A percentile compares a stretch with the other conserved stretches of the same genome.
These are phyloP conservation scores for Phaseolus lunatus DNA, from an alignment of 306 rosid genomes.

Conservation along the genomic window DNA sequence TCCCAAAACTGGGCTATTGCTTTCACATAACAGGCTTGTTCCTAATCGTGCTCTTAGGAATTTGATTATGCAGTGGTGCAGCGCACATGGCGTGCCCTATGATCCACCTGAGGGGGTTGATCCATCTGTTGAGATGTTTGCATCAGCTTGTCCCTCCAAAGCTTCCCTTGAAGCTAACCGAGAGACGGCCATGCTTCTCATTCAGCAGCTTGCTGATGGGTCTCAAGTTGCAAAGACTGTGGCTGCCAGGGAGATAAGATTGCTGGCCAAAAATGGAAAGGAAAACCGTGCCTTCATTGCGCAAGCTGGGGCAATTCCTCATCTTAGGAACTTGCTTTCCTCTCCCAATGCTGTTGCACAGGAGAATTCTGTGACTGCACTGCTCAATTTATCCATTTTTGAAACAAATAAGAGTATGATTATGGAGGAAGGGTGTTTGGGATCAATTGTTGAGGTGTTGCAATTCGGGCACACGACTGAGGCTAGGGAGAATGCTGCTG, in stretches of 20 bases:
- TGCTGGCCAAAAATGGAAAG: conserved; percentile 82
- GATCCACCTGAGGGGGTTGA: conserved; percentile 68
- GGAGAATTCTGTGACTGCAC: conserved; percentile 88
- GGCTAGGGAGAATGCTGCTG: conserved; percentile 91
- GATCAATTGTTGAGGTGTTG: conserved; percentile 70
- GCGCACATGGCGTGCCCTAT: conserved; percentile 70
- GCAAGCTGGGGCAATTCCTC: conserved; percentile 86
- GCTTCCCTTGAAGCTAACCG: conserved; percentile 74
- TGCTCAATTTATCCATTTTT: conserved; percentile 82
- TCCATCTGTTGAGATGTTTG: conserved; percentile 58
- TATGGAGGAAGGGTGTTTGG: conserved; percentile 78
- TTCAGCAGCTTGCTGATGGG: conserved; percentile 71
- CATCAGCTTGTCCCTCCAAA: conserved; percentile 65
- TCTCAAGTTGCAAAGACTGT: conserved; percentile 64
- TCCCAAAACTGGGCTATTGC: conserved; percentile 82
- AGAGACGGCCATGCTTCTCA: conserved; percentile 66
- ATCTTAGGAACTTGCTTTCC: conserved; percentile 65
- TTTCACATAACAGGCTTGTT: conserved; percentile 59
- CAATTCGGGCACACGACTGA: conserved; percentile 76
- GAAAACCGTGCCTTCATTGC: conserved; percentile 86
- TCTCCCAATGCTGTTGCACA: conserved; percentile 72
- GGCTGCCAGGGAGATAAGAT: conserved; percentile 84
- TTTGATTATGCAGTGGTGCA: conserved; percentile 83
- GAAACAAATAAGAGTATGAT: conserved; percentile 78
- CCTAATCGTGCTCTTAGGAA: conserved; percentile 78